Evolutionary conservation across 371 early-diverging fungal genomes (phyloP), one percentile per base, ranked within the genome.

Genomic region (Mucor plumbeus): DNA sequence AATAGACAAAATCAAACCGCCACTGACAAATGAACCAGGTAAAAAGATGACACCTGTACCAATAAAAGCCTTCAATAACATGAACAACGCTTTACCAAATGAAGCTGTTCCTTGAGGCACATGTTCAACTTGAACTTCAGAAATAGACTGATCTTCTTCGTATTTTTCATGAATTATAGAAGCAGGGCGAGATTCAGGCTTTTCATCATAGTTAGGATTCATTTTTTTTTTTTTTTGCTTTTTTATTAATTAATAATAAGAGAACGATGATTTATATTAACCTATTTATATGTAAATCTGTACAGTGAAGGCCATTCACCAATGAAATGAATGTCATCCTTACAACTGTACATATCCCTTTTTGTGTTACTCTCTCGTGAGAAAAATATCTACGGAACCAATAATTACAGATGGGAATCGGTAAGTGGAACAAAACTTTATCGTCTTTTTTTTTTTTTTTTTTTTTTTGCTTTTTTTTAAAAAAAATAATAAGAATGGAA

Each of bases 21-120:
- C 81, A n/a, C 64, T 68, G 11, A 66, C 72, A 65, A 78, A 92
- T 17, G 90, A 88, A 57, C 83, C 88, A n/a, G 92, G 92, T 19
- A 86, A 64, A 65, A 87, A 87, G 8, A 87, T 65, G 40, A 87
- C 73, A 36, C 91, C 91, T 4, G 89, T 91, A 39, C 91, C 92
- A 54, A 92, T 85, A 72, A 91, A 92, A 0, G 91, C 87, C 73
- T 92, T 92, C 61, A 90, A 70, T 15, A 91, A 74, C 83, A 92
- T 77, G 69, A 91, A 88, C 60, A 89, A 83, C 10, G 89, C 90
- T 73, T 90, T 91, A 55, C 78, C 77, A 4, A 78, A 76, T 1
- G 86, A 83, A 9, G 90, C 83, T 13, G 86, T 84, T 26, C 83
- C 73, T 31, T 79, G 73, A 19, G 67, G 65, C 4, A 67, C 71